Conservation (phyloP, 106 monocot genomes). For the Dendrobium nobile region DNA sequence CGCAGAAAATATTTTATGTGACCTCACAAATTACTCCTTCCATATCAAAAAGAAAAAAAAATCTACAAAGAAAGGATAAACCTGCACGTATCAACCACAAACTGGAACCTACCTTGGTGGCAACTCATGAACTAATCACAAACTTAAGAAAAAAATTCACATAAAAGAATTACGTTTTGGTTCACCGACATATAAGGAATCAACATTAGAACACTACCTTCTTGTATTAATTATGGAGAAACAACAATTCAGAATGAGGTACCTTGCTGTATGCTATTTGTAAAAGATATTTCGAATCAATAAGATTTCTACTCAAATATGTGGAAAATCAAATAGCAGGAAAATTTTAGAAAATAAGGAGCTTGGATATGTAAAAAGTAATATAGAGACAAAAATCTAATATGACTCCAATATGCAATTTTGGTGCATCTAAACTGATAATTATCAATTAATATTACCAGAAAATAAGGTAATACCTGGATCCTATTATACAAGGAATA, state of each 20-base stretch:
- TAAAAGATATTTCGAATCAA: neutral
- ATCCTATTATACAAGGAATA: neutral
- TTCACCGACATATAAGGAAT: neutral
- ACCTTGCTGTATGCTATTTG: neutral
- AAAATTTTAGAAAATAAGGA: neutral
- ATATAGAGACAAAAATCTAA: neutral
- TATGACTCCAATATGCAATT: neutral
- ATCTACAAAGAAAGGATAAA: neutral
- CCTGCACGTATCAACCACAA: neutral
- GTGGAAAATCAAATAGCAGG: neutral
- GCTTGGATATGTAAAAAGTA: neutral
- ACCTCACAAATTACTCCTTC: neutral
- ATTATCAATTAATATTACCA: neutral
- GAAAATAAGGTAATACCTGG: neutral
- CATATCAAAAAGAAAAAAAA: neutral
- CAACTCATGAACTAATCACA: neutral
- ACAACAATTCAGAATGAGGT: neutral
- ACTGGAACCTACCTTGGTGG: neutral
- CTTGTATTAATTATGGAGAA: neutral
- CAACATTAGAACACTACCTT: neutral
- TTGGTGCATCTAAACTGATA: neutral
- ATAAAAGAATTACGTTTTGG: neutral
- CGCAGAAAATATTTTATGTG: slow-evolving; percentile 8
- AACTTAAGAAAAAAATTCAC: neutral
- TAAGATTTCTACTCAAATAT: neutral